Evolutionary conservation across 176 grass and related monocot genomes (phyloP).

Genomic region (Alloteropsis semialata): DNA sequence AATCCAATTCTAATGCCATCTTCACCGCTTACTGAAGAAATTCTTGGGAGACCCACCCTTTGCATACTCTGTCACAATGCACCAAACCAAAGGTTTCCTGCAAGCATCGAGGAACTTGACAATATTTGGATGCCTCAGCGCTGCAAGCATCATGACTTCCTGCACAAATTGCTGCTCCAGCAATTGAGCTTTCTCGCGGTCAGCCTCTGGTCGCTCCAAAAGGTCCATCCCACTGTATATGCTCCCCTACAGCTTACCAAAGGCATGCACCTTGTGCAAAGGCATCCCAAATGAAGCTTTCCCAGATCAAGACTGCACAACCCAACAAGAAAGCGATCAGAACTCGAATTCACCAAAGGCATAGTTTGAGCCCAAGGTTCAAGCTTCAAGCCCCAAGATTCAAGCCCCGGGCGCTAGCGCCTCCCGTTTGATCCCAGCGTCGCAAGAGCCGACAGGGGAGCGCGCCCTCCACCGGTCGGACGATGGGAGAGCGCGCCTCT

Average conservation of each 20-base stretch:
- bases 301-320: constrained; percentile 50
- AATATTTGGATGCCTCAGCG: constrained; percentile 61
- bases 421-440: too few species aligned
- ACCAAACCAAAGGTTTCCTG: constrained; percentile 76
- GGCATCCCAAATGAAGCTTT: constrained; percentile 64
- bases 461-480: too few species aligned
- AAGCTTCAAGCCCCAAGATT: too few species aligned
- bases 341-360: too few species aligned
- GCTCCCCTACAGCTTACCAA: constrained; percentile 68
- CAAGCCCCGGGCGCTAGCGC: too few species aligned
- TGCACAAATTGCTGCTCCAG: constrained; percentile 74
- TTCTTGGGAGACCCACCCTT: constrained; percentile 63
- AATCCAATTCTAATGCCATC: too few species aligned
- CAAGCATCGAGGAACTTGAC: constrained; percentile 72
- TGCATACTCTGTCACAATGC: constrained; percentile 73
- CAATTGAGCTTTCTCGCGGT: constrained; percentile 49
- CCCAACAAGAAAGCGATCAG: too few species aligned
- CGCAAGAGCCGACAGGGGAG: too few species aligned
- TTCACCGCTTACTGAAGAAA: constrained; percentile 63
- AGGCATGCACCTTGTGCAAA: constrained; percentile 87
- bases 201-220: constrained; percentile 63
- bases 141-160: constrained; percentile 81
- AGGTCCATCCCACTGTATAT: constrained; percentile 70
- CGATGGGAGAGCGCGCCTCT: too few species aligned
- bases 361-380: too few species aligned